Evolutionary conservation across 495 filamentous ascomycete genomes (phyloP), one percentile per base, ranked within the genome.

Genomic region (Penicillium coffeae): DNA sequence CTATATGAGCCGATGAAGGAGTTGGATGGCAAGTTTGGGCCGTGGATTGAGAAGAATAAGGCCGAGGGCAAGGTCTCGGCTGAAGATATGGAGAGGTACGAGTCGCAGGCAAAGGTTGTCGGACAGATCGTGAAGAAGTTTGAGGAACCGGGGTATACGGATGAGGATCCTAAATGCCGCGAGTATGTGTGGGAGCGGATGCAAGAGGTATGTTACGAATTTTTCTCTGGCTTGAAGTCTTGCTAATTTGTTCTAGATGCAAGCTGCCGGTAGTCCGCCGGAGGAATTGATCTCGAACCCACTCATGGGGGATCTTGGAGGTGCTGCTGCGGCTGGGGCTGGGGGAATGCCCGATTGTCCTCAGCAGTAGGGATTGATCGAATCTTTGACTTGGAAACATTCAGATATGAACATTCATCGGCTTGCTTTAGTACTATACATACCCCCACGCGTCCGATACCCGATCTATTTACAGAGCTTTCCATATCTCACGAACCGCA

Each of bases 1-100:
- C 71, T 98, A 36, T 96, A 98, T 59, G 91, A 96, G 70, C 93
- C 93, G 13, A 96, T 98, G 92, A 95, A 93, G 72, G 94, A 98
- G 69, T 68, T 97, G 51, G 73, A 92, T 60, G 84, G 86, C 19
- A 96, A 96, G 67, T 98, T 92, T 60, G 90, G 88, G 0, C 79
- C 64, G 3, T 98, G 93, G 93, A 72, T 98, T 62, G 78, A 76
- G 53, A 85, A 88, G 69, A 91, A 96, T 60, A 76, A 73, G 52
- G 77, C 60, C 6, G 83, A 73, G 45, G 72, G 77, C 0, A 85
- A 76, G 45, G 68, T 83, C 2, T 46, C 76, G 1, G 68, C 72
- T 27, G 89, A 87, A 39, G 92, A 96, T 58, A 62, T 91, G 62
- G 77, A 78, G 57, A 70, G 88, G 42, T 97, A 95, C 68, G 73